Base-by-base conservation (phyloP, 805 yeast genomes). In the Teunomyces gatunensis region DNA sequence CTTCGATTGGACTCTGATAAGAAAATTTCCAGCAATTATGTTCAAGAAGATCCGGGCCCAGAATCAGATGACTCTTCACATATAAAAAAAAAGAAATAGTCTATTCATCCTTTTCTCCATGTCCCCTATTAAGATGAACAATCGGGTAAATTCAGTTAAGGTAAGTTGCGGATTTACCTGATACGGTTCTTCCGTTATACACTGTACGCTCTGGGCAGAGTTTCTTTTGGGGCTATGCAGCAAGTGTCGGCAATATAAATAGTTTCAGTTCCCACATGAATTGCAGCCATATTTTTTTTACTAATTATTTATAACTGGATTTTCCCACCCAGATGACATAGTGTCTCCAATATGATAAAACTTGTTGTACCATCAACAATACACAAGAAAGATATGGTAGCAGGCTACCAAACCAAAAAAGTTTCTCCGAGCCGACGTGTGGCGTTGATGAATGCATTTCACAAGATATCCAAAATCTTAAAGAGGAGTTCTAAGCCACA, bases 51-150 rank as follows among this genome's bases (percentile, higher is more conserved):
- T 36, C 40, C 20, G 23, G 40, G 40, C 40, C 29, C 40, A 36
- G 12, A 36, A 36, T 36, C 40, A 23, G 40, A 36, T 23, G 40
- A 36, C 40, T 36, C 40, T 36, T 36, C 21, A 6, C 25, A 11
- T 36, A 23, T 15, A 12, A 11, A 23, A 21, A 36, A 36, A 18
- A 36, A 36, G 15, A 13, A n/a, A 36, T 36, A 10, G 20, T 36
- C 28, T 36, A 36, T 20, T 36, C 40, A 36, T 36, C 40, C 40
- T 36, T 36, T 36, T 36, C 28, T 36, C 40, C 40, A 36, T 18
- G 29, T n/a, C 39, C 39, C 39, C 39, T 17, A 18, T 35, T 17
- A 17, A 35, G 23, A 35, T 35, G 39, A 35, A 17, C 18, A 12
- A 35, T 17, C 39, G n/a, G 39, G 20, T 12, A 17, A 34, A 20